Evolutionary conservation across 352 stramenopile species (phyloP).

Genomic region (Thraustotheca clavata): DNA sequence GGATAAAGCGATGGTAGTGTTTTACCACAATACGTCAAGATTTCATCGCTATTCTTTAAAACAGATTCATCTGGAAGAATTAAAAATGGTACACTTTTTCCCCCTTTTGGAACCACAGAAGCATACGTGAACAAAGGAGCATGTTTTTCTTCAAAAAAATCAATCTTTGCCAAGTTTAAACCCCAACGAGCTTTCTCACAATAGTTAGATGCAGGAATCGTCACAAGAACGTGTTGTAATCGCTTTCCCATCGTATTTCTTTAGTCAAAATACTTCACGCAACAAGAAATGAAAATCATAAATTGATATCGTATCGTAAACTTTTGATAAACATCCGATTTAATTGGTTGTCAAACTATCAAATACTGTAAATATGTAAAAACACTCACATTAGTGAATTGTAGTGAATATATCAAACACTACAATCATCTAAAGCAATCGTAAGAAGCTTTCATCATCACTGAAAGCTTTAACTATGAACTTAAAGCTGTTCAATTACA

Average conservation of each 20-base stretch:
- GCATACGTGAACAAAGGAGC: constrained; percentile 36
- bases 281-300: background rate
- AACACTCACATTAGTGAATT: no score
- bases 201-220: constrained; percentile 50
- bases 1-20: constrained; percentile 31
- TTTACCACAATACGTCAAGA: constrained; percentile 35
- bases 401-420: no score
- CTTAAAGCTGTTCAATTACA: no score
- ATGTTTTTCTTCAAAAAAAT: constrained; percentile 41
- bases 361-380: no score
- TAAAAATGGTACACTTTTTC: constrained; percentile 36
- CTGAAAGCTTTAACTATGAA: no score
- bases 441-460: no score
- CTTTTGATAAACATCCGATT: no score
- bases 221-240: constrained; percentile 27
- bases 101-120: constrained; percentile 38
- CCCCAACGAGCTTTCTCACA: constrained; percentile 54
- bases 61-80: constrained; percentile 18
- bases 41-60: constrained; percentile 36
- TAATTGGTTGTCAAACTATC: no score
- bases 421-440: no score
- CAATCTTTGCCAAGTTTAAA: constrained; percentile 32
- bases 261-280: background rate
- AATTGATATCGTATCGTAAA: no score
- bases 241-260: background rate